Conservation (phyloP, 163 green algal genomes). For the Picocystis sp. region DNA sequence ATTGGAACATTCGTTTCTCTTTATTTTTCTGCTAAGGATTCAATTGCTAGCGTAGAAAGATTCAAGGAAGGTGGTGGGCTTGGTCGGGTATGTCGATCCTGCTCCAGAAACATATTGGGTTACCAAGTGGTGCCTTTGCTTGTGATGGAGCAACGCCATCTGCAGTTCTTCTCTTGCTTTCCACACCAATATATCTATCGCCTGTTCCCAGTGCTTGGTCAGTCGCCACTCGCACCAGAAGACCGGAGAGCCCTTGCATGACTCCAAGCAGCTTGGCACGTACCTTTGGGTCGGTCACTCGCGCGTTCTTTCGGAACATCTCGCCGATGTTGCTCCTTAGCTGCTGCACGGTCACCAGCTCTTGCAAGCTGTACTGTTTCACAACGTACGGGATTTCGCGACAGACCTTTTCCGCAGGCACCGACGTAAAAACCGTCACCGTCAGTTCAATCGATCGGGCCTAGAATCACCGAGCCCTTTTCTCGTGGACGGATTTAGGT, state of each 20-base stretch:
- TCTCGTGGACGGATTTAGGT: too few species aligned
- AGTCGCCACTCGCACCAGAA: background rate
- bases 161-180: conserved; percentile 19
- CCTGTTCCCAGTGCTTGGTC: conserved; percentile 7
- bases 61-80: too few species aligned
- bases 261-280: background rate
- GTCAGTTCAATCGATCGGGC: too few species aligned
- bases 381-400: conserved; percentile 13
- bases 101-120: conserved; percentile 6
- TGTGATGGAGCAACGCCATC: conserved; percentile 16
- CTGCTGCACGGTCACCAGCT: conserved; percentile 14
- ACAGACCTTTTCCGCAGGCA: conserved; percentile 8
- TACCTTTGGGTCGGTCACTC: conserved; percentile 20
- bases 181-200: conserved; percentile 19
- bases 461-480: too few species aligned
- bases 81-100: too few species aligned
- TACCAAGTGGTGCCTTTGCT: conserved; percentile 21
- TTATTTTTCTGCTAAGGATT: too few species aligned
- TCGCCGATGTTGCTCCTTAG: conserved; percentile 12
- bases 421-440: too few species aligned
- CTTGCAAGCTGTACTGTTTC: conserved; percentile 19
- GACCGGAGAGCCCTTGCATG: background rate
- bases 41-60: too few species aligned
- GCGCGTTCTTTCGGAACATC: conserved; percentile 19
- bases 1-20: too few species aligned